A percentile compares a stretch with the other conserved stretches of the same genome.
Evolutionary conservation across 176 grass and related monocot genomes (phyloP).

Genomic region (Carex parvula): DNA sequence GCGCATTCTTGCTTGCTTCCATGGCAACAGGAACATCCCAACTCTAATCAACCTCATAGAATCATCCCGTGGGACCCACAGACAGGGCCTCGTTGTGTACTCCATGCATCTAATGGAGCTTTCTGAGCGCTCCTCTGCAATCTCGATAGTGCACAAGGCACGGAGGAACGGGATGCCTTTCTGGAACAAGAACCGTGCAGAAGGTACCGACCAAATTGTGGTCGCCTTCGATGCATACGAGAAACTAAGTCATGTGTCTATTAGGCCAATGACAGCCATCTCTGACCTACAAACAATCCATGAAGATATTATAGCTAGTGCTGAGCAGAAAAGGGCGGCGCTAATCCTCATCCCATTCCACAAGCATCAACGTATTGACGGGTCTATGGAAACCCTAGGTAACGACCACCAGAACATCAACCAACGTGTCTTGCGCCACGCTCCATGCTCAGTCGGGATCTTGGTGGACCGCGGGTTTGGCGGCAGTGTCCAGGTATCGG

Average conservation of each 20-base stretch:
- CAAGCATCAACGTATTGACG: slow-evolving; percentile 24
- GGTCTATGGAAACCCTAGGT: slow-evolving; percentile 32
- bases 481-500: slow-evolving; percentile 20
- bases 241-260: slow-evolving; percentile 30
- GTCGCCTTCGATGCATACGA: slow-evolving; percentile 36
- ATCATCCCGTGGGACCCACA: slow-evolving; percentile 31
- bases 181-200: slow-evolving; percentile 30
- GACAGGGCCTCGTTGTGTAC: slow-evolving; percentile 31
- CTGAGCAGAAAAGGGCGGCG: slow-evolving; percentile 31
- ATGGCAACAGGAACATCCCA: slow-evolving; percentile 37
- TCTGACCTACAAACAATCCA: slow-evolving; percentile 39
- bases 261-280: slow-evolving; percentile 37
- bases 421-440: slow-evolving; percentile 28
- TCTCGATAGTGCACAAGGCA: slow-evolving; percentile 41
- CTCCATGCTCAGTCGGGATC: slow-evolving; percentile 36
- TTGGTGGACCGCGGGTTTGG: slow-evolving; percentile 35
- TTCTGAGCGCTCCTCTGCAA: slow-evolving; percentile 34
- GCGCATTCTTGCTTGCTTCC: slow-evolving; percentile 33
- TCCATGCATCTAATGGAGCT: slow-evolving; percentile 39
- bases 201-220: slow-evolving; percentile 27
- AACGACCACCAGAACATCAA: slow-evolving; percentile 28
- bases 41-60: slow-evolving; percentile 37
- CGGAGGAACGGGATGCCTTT: slow-evolving; percentile 37
- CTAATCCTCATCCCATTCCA: slow-evolving; percentile 37
- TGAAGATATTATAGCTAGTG: slow-evolving; percentile 38